Percentiles rank a stretch among this genome's conserved stretches.
These are phyloP conservation scores for Trifolium subterraneum DNA, from an alignment of 306 rosid genomes.

Conservation along the genomic window DNA sequence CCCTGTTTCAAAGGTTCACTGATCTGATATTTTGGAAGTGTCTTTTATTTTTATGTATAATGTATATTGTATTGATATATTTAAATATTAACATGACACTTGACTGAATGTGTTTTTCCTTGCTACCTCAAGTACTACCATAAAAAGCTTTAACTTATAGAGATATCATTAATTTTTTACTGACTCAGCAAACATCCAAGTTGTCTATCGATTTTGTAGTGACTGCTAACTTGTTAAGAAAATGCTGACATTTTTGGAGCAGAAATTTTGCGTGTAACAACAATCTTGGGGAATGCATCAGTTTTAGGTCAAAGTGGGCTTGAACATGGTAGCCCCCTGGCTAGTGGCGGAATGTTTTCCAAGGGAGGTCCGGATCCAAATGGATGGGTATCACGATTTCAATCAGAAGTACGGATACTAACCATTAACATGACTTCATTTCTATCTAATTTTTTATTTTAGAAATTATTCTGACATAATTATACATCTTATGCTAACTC, in stretches of 20 bases:
- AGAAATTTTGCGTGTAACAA: conserved; percentile 99
- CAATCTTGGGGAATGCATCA: conserved; percentile 99
- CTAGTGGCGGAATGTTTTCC: conserved; percentile 92
- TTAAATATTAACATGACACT: conserved; percentile 41
- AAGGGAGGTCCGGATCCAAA: conserved; percentile 89
- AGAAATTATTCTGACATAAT: conserved; percentile 80
- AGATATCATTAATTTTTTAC: conserved; percentile 66
- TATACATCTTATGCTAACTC: conserved; percentile 72
- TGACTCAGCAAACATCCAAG: conserved; percentile 80
- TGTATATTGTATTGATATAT: conserved; percentile 7
- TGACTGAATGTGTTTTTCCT: conserved; percentile 47
- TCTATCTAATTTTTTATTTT: conserved; percentile 84
- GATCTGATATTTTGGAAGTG: conserved; percentile 22
- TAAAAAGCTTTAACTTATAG: conserved; percentile 51
- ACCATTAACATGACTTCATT: conserved; percentile 99
- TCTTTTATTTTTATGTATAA: conserved; percentile 24
- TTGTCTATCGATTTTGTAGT: conserved; percentile 85
- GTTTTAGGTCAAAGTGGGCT: conserved; percentile 99
- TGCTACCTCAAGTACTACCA: conserved; percentile 38
- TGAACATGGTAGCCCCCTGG: conserved; percentile 99
- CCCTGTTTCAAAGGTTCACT: conserved; percentile 30
- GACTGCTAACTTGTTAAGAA: conserved; percentile 93
- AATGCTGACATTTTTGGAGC: conserved; percentile 99
- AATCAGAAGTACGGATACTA: conserved; percentile 99
- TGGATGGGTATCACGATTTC: conserved; percentile 97